Percentiles rank a stretch among this genome's conserved stretches.
Conservation (phyloP, 768 basidiomycete species). For the Pleurotus citrinopileatus region DNA sequence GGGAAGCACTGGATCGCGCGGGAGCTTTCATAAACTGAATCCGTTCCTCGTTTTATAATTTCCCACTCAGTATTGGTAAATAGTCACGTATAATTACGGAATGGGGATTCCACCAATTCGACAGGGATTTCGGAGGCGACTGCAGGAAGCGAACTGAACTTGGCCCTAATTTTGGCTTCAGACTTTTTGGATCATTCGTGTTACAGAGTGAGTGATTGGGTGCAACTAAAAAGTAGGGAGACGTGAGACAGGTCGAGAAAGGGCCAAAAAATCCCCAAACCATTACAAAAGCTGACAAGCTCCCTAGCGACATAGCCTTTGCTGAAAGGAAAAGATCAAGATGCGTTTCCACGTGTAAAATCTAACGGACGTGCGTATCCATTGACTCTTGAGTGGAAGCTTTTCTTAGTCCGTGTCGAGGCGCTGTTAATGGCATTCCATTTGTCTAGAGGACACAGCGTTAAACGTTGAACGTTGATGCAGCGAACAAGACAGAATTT, state of each 20-base stretch:
- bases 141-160: neutral
- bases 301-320: neutral
- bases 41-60: neutral
- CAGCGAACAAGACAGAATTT: too few relatives aligned
- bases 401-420: too few relatives aligned
- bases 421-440: too few relatives aligned
- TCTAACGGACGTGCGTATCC: too few relatives aligned
- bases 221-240: neutral
- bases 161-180: neutral
- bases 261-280: neutral
- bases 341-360: neutral
- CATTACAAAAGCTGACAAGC: neutral
- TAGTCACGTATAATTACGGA: constrained; percentile 3
- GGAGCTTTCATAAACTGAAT: neutral
- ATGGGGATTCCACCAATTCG: constrained; percentile 5
- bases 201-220: neutral
- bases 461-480: too few relatives aligned
- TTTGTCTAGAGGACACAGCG: too few relatives aligned
- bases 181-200: too few relatives aligned
- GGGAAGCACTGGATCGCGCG: neutral
- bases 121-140: constrained; percentile 3
- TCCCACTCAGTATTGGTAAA: constrained; percentile 7
- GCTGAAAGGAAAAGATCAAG: neutral
- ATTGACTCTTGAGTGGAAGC: too few relatives aligned
- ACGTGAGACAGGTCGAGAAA: neutral